Base-by-base conservation (phyloP, 2,329 filamentous ascomycete genomes). In the Colletotrichum graminicola region DNA sequence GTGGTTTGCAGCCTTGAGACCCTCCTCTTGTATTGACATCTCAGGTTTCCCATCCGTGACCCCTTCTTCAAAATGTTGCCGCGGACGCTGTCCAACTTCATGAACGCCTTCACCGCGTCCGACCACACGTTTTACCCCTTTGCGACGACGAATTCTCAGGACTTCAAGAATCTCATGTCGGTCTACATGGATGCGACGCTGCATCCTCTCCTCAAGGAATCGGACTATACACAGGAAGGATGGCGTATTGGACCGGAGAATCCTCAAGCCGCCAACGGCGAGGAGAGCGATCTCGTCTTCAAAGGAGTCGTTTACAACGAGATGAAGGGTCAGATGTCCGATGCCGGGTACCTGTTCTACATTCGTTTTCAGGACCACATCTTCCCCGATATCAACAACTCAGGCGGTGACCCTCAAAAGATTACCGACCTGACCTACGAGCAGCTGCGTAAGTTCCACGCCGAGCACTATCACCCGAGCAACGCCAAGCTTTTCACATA, bases 41-140 rank as follows among this genome's bases (percentile, higher is more conserved):
- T 11, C 69, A 95, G 93, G 81, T 97, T 95, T 79, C 96, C 96
- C n/a, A 95, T 99, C 70, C 94, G 96, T 73, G 96, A 99, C 78
- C 96, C 96, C 0, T 99, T 99, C 86, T 99, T 99, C 87, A 99
- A 98, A 88, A 99, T 99, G 96, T 89, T 99, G 34, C 96, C 96
- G 29, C 91, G 96, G 76, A 98, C 96, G 6, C 88, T 99, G n/a
- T 98, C 96, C 74, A 99, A 98, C 82, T 99, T 98, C 79, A 99
- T 99, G 96, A 99, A 99, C 81, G 96, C 96, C 73, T 97, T 98
- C 80, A 99, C 96, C 52, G 94, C 95, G 34, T 93, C 94, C 29
- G 95, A 98, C 78, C 95, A 99, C 80, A 99, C 96, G 14, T 97
- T 94, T 75, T 99, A 99, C 79, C 96, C 96, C 2, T 99, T 99